Evolutionary conservation across 352 stramenopile genomes (phyloP).

Genomic region (Blastocystis sp.): DNA sequence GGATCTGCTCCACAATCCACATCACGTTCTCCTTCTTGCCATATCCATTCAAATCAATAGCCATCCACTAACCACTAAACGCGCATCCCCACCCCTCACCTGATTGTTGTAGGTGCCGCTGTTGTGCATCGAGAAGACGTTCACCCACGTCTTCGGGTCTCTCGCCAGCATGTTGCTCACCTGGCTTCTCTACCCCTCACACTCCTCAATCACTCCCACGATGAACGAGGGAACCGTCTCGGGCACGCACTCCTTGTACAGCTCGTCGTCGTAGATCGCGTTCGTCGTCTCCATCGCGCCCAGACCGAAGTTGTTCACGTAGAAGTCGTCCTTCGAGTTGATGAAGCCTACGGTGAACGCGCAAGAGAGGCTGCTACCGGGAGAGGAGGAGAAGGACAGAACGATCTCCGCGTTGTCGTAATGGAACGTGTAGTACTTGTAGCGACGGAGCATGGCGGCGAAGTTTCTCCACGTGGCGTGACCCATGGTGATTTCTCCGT

Average conservation of each 20-base stretch:
- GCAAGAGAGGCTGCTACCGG: constrained; percentile 73
- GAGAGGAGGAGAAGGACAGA: constrained; percentile 82
- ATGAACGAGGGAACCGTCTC: constrained; percentile 81
- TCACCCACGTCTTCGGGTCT: constrained; percentile 35
- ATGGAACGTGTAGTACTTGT: constrained; percentile 83
- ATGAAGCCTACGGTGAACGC: constrained; percentile 76
- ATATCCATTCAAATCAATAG: constrained; percentile 81
- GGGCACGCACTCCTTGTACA: constrained; percentile 79
- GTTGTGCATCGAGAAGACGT: constrained; percentile 78
- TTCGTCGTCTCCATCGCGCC: constrained; percentile 81
- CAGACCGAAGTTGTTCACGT: constrained; percentile 76
- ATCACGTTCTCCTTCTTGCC: constrained; percentile 78
- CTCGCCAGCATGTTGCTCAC: constrained; percentile 42
- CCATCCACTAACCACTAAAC: constrained; percentile 78
- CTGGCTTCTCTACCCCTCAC: constrained; percentile 6
- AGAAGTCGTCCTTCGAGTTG: constrained; percentile 84
- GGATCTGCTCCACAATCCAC: constrained; percentile 82
- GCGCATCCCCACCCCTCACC: neutral
- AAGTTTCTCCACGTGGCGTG: constrained; percentile 83
- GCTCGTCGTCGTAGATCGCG: constrained; percentile 78
- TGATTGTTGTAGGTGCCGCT: constrained; percentile 85
- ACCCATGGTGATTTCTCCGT: constrained; percentile 80
- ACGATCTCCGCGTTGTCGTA: constrained; percentile 75
- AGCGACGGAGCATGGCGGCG: constrained; percentile 82
- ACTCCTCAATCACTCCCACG: constrained; percentile 77